phyloP scores from a whole-genome alignment of 495 filamentous ascomycete genomes.

The Podospora pseudoanserina region DNA sequence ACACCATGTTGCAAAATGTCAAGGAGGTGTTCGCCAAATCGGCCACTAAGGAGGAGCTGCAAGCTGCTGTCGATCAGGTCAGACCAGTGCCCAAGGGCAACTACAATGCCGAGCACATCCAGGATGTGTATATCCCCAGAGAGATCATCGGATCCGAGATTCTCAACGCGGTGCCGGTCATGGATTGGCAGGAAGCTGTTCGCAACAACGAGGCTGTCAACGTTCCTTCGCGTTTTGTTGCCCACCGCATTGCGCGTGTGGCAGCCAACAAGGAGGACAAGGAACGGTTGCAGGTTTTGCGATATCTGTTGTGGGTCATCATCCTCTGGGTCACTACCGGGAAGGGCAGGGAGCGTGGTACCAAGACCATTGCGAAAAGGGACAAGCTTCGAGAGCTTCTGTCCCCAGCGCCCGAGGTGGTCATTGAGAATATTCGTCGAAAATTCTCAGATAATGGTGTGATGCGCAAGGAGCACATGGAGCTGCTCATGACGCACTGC shows the following conservation, averaged over 20 bases:
- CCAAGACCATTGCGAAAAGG: conserved; percentile 40
- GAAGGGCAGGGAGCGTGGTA: conserved; percentile 39
- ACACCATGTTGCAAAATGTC: conserved; percentile 61
- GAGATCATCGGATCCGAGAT: conserved; percentile 61
- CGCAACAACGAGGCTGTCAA: conserved; percentile 52
- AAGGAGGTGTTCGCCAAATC: conserved; percentile 53
- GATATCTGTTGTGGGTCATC: conserved; percentile 63
- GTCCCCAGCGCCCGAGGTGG: conserved; percentile 53
- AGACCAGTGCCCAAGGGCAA: conserved; percentile 81
- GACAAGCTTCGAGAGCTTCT: conserved; percentile 50
- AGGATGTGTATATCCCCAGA: conserved; percentile 76
- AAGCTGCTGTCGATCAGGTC: conserved; percentile 59
- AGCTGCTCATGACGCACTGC: conserved; percentile 64
- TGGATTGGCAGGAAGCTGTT: conserved; percentile 71
- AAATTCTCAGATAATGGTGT: conserved; percentile 62
- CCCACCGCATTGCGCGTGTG: conserved; percentile 54
- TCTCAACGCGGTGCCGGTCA: conserved; percentile 58
- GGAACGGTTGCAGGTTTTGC: conserved; percentile 57
- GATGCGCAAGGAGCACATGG: conserved; percentile 60
- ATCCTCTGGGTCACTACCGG: conserved; percentile 50
- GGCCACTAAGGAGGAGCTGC: conserved; percentile 59
- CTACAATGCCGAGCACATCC: conserved; percentile 63
- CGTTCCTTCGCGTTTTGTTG: conserved; percentile 65
- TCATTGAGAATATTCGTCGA: conserved; percentile 64
- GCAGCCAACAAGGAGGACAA: conserved; percentile 55